Evolutionary conservation across 768 basidiomycete species (phyloP), one percentile per base, ranked within the genome.

Genomic region (Panellus pusillus): DNA sequence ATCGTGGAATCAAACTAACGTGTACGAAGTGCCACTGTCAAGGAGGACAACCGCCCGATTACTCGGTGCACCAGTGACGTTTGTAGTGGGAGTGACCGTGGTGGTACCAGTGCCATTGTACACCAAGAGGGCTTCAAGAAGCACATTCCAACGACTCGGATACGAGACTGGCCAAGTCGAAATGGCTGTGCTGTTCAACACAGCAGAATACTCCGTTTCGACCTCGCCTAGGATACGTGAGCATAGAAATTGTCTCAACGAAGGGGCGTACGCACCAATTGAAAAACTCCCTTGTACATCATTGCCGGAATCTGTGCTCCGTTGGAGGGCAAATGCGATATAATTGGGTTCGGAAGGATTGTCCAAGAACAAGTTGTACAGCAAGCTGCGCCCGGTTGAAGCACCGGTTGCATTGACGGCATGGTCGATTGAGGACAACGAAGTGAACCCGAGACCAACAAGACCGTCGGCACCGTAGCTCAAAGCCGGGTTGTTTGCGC

Each of bases 1-100:
- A n/a, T n/a, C 24, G 44, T 46, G 57, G 31, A 43, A 52, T 53
- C 39, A 17, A 27, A 64, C 87, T 54, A 65, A 89, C 86, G 87
- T 84, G 67, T 83, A 91, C 3, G 91, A 90, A 4, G 91, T 86
- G 6, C 91, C 91, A 54, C 81, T 91, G 66, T 93, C 91, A 49
- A 93, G 76, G 29, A 90, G 72, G 19, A 82, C 79, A 43, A 93
- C 89, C 6, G 88, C 89, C 61, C 84, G 84, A 60, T 85, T 83
- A 29, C 74, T 71, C 6, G 90, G 88, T 1, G 80, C 90, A 28
- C 72, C 74, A 4, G 66, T 40, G 24, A 91, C 81, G 7, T 66
- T 70, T 19, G 80, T 85, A 3, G 77, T 78, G 11, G 89, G 81
- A 13, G 76, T 64, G 27, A 78, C 66, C 17, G 78, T 75, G 29